Evolutionary conservation across 768 basidiomycete species (phyloP).

Genomic region (Hericium coralloides): DNA sequence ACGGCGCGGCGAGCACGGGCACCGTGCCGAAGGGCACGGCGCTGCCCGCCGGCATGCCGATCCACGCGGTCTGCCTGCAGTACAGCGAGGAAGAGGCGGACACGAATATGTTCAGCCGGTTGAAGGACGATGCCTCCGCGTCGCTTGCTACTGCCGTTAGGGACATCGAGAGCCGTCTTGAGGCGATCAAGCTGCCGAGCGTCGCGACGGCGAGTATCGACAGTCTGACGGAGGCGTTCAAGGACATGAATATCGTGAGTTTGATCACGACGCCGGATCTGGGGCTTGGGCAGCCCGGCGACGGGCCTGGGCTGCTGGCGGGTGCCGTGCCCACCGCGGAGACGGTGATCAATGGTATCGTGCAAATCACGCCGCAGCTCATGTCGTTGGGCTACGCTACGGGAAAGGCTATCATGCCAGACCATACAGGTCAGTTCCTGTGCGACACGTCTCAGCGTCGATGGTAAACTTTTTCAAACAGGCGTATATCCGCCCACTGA

Average conservation of each 20-base stretch:
- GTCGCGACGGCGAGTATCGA: conserved; percentile 43
- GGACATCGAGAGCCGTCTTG: neutral
- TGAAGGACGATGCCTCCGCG: conserved; percentile 20
- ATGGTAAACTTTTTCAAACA: conserved; percentile 12
- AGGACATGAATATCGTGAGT: conserved; percentile 53
- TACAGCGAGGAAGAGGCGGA: conserved; percentile 56
- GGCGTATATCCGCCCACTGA: conserved; percentile 67
- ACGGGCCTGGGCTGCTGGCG: conserved; percentile 55
- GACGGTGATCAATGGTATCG: conserved; percentile 58
- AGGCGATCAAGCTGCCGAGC: conserved; percentile 17
- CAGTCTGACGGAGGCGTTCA: conserved; percentile 39
- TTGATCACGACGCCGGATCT: conserved; percentile 53
- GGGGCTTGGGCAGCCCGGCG: conserved; percentile 69
- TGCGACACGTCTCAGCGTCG: neutral
- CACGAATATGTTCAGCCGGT: conserved; percentile 44
- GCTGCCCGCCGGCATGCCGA: conserved; percentile 34
- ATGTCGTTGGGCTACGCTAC: conserved; percentile 75
- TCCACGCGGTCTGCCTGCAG: conserved; percentile 71
- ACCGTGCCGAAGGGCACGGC: conserved; percentile 17
- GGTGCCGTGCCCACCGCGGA: conserved; percentile 72
- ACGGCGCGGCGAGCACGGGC: conserved; percentile 26
- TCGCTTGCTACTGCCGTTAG: neutral
- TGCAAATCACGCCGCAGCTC: conserved; percentile 66
- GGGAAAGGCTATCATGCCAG: conserved; percentile 51
- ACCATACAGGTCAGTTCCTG: conserved; percentile 45